phyloP scores from a whole-genome alignment of 306 rosid species.

The Casuarina cunninghamiana region DNA sequence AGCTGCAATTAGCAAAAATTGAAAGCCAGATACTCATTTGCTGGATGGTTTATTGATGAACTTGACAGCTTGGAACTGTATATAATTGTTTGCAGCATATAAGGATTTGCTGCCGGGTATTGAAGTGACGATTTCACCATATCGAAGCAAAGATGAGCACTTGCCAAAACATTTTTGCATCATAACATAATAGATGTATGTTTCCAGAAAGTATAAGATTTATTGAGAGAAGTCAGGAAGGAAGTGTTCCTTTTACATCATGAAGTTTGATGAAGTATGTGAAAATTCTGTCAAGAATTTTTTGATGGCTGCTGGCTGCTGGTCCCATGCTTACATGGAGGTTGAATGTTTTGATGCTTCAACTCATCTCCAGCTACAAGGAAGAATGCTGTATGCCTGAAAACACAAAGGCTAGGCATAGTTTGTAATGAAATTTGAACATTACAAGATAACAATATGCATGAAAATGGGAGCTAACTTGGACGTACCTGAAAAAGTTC shows the following conservation, averaged over 20 bases:
- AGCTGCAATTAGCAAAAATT: too few species aligned
- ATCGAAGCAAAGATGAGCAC: background rate
- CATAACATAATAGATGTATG: background rate
- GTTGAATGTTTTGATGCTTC: slow-evolving; percentile 52
- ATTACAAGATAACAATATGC: slow-evolving; percentile 3
- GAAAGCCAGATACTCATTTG: too few species aligned
- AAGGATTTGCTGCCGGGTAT: too few species aligned
- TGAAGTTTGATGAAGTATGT: slow-evolving; percentile 11
- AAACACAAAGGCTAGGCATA: slow-evolving; percentile 9
- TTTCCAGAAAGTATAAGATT: background rate
- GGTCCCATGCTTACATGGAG: slow-evolving; percentile 53
- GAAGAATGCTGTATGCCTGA: slow-evolving; percentile 86
- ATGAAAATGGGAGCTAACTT: background rate
- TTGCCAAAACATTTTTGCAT: background rate
- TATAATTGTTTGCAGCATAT: too few species aligned
- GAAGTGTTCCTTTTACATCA: slow-evolving; percentile 13
- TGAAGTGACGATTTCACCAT: background rate
- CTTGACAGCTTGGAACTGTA: too few species aligned
- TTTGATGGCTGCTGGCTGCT: slow-evolving; percentile 32
- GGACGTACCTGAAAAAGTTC: slow-evolving; percentile 69
- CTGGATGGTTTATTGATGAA: too few species aligned
- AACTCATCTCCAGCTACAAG: slow-evolving; percentile 78
- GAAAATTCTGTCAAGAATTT: slow-evolving; percentile 23
- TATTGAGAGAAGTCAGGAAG: background rate
- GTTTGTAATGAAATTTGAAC: background rate